Percentiles rank a stretch among this genome's conserved stretches.
phyloP scores from a whole-genome alignment of 2,329 filamentous ascomycete species.

The Penicillium sp. region DNA sequence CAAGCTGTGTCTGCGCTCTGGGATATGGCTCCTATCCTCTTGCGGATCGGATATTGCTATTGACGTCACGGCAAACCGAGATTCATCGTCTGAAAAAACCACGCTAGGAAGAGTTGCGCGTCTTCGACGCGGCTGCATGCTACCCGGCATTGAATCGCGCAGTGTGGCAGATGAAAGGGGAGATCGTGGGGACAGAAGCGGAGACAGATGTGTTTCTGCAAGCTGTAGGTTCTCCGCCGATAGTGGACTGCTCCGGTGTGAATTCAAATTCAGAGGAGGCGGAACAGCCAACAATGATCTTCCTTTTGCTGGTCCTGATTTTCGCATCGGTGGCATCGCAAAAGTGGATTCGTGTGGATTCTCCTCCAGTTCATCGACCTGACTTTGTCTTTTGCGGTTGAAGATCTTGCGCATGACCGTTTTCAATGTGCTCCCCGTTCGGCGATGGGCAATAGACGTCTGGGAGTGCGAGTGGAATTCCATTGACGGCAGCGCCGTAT shows the following conservation, averaged over 20 bases:
- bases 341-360: constrained; percentile 20
- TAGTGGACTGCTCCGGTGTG: constrained; percentile 24
- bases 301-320: constrained; percentile 15
- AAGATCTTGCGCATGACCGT: constrained; percentile 48
- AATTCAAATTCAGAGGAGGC: constrained; percentile 26
- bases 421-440: constrained; percentile 43
- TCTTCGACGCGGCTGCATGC: constrained; percentile 30
- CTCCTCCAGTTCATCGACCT: constrained; percentile 31
- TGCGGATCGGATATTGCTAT: constrained; percentile 25
- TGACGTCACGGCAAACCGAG: constrained; percentile 29
- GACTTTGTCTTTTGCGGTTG: constrained; percentile 39
- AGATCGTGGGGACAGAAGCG: constrained; percentile 11
- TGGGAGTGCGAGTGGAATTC: constrained; percentile 18
- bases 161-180: constrained; percentile 16
- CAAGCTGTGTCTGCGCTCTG: constrained; percentile 22
- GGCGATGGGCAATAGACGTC: constrained; percentile 33
- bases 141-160: constrained; percentile 22
- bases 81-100: constrained; percentile 43
- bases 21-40: constrained; percentile 16
- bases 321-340: constrained; percentile 8
- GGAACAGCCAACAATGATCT: constrained; percentile 24
- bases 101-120: constrained; percentile 47
- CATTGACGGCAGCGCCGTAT: constrained; percentile 34
- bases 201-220: constrained; percentile 16
- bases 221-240: constrained; percentile 22